Conservation (phyloP, 2,329 filamentous ascomycete genomes). For the Exserohilum rostratum region DNA sequence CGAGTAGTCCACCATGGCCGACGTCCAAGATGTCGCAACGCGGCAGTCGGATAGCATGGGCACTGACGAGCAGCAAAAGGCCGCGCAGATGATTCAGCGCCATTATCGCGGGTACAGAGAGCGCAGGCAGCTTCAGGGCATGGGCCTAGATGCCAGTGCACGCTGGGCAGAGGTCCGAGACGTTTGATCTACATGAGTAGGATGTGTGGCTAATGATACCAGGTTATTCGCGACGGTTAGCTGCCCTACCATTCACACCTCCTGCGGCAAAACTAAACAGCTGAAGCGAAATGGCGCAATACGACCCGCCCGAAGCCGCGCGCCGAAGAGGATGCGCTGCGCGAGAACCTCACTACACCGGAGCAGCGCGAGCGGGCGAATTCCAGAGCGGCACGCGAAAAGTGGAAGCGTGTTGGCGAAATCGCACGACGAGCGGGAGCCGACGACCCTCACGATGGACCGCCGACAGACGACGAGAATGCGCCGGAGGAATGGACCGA, state of each 20-base stretch:
- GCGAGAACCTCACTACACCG: conserved; percentile 24
- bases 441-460: conserved; percentile 63
- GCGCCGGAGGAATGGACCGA: conserved; percentile 42
- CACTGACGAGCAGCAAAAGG: conserved; percentile 33
- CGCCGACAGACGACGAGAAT: conserved; percentile 53
- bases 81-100: conserved; percentile 54
- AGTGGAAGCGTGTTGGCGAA: conserved; percentile 76
- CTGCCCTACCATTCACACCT: conserved; percentile 12
- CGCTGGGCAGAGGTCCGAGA: conserved; percentile 71
- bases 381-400: conserved; percentile 61
- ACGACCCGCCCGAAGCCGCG: conserved; percentile 55
- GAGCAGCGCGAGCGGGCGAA: conserved; percentile 36
- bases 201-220: conserved; percentile 12
- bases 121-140: conserved; percentile 72
- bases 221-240: conserved; percentile 59
- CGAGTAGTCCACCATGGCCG: conserved; percentile 13
- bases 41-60: conserved; percentile 2
- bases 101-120: conserved; percentile 79
- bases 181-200: not conserved
- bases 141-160: conserved; percentile 70
- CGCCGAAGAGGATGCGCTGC: conserved; percentile 38
- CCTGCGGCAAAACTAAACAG: conserved; percentile 35
- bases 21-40: conserved; percentile 16
- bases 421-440: conserved; percentile 75
- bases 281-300: conserved; percentile 59